A percentile compares a stretch with the other conserved stretches of the same genome.
Evolutionary conservation across 306 rosid genomes (phyloP).

Genomic region (Parietaria judaica): DNA sequence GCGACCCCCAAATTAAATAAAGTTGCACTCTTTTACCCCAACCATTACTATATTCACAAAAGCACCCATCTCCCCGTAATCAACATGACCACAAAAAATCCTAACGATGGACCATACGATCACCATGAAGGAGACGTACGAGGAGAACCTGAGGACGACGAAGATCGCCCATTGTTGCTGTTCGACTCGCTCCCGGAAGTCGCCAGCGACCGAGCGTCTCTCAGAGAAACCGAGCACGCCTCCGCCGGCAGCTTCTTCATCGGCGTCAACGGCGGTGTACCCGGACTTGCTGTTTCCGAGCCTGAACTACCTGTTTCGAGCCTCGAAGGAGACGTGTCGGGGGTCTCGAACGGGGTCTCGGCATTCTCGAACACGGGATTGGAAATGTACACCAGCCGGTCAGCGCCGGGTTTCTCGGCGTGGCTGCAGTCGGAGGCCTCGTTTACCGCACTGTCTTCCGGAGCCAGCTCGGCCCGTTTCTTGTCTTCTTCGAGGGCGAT

Average conservation of each 20-base stretch:
- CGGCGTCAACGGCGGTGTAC: constrained; percentile 73
- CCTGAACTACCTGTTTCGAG: constrained; percentile 33
- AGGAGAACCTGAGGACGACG: constrained; percentile 73
- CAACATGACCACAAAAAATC: not conserved
- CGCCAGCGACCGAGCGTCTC: constrained; percentile 48
- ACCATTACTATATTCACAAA: constrained; percentile 22
- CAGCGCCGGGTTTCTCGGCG: constrained; percentile 16
- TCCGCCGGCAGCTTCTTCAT: constrained; percentile 76
- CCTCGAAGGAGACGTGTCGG: constrained; percentile 70
- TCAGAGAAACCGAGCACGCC: constrained; percentile 65
- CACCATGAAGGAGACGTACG: constrained; percentile 92
- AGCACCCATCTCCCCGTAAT: constrained; percentile 6
- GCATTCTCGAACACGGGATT: constrained; percentile 75
- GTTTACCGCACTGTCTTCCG: constrained; percentile 9
- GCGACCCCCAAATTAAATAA: not conserved
- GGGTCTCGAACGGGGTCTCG: constrained; percentile 73
- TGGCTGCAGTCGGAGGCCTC: not conserved
- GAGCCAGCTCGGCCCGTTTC: constrained; percentile 12
- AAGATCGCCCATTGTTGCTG: constrained; percentile 42
- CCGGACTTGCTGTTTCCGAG: constrained; percentile 8
- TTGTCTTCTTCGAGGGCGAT: constrained; percentile 31
- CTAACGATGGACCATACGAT: constrained; percentile 1
- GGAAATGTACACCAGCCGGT: constrained; percentile 73
- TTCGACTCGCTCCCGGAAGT: constrained; percentile 68
- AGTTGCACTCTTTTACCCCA: constrained; percentile 17